phyloP scores from a whole-genome alignment of 345 rosid genomes.

The Hibiscus trionum region DNA sequence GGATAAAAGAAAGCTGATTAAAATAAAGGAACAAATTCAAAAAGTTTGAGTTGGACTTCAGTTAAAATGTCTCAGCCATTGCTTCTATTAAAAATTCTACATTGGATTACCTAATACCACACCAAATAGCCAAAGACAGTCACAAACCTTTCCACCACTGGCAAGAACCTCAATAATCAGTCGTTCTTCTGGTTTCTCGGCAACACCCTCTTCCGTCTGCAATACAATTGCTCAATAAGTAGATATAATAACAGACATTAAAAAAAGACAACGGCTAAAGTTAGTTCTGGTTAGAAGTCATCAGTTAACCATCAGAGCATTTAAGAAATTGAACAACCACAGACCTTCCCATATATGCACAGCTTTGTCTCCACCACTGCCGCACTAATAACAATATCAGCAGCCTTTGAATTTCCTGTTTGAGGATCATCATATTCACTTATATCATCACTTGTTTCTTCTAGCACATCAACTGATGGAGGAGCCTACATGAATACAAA shows the following conservation, averaged over 20 bases:
- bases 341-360: slow-evolving; percentile 69
- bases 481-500: slow-evolving; percentile 45
- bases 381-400: slow-evolving; percentile 75
- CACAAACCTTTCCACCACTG: slow-evolving; percentile 87
- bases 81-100: background rate
- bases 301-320: slow-evolving; percentile 3
- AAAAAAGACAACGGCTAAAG: slow-evolving; percentile 6
- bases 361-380: slow-evolving; percentile 69
- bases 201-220: slow-evolving; percentile 45
- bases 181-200: slow-evolving; percentile 50
- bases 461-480: slow-evolving; percentile 56
- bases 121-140: background rate
- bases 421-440: slow-evolving; percentile 36
- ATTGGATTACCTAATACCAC: slow-evolving; percentile 5
- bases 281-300: background rate
- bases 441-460: slow-evolving; percentile 35
- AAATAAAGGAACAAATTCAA: background rate
- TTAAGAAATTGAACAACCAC: slow-evolving; percentile 21
- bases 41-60: background rate
- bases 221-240: slow-evolving; percentile 13
- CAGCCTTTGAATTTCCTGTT: slow-evolving; percentile 40
- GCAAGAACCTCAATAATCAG: slow-evolving; percentile 75
- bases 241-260: slow-evolving; percentile 6
- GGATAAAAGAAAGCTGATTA: background rate
- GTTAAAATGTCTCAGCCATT: background rate